These are phyloP conservation scores for Amborella trichopoda DNA, from an alignment of 164 flowering plant species.

Conservation along the genomic window DNA sequence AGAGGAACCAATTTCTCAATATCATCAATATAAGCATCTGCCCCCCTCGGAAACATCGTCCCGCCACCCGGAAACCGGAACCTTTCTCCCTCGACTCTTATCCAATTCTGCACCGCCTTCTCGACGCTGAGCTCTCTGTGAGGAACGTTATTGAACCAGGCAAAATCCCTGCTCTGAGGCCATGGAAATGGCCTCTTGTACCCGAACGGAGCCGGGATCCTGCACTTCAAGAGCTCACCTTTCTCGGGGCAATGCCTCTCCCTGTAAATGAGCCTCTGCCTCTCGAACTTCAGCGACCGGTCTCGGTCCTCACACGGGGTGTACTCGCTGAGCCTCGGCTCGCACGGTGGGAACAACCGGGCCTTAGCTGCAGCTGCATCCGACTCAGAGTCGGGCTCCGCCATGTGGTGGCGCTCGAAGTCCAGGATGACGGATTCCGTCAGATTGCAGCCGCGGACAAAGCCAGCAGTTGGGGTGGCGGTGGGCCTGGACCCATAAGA, in stretches of 20 bases:
- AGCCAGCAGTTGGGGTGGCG: background rate
- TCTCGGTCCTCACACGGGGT: slow-evolving; percentile 53
- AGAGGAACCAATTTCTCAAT: slow-evolving; percentile 66
- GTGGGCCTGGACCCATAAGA: too few species aligned
- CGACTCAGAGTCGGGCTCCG: slow-evolving; percentile 11
- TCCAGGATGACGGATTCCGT: slow-evolving; percentile 24
- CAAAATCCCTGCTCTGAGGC: slow-evolving; percentile 74
- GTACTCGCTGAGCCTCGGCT: slow-evolving; percentile 42
- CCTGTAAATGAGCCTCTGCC: slow-evolving; percentile 46
- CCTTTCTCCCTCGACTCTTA: slow-evolving; percentile 49
- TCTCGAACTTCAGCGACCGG: slow-evolving; percentile 46
- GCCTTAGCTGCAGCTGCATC: slow-evolving; percentile 11
- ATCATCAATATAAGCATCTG: slow-evolving; percentile 72
- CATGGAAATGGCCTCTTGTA: slow-evolving; percentile 61
- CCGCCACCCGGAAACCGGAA: slow-evolving; percentile 95
- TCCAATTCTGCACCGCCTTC: slow-evolving; percentile 92
- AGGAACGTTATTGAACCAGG: slow-evolving; percentile 88
- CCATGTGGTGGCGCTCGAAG: slow-evolving; percentile 48
- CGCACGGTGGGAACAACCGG: slow-evolving; percentile 37
- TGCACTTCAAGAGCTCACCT: slow-evolving; percentile 30
- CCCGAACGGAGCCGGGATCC: slow-evolving; percentile 73
- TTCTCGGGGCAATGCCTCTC: slow-evolving; percentile 84
- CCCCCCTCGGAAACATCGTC: slow-evolving; percentile 89
- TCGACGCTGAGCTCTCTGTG: slow-evolving; percentile 66
- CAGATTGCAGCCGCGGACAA: background rate